A percentile compares a stretch with the other conserved stretches of the same genome.
These are phyloP conservation scores for Parmales sp. DNA, from an alignment of 108 stramenopile species.

Conservation along the genomic window DNA sequence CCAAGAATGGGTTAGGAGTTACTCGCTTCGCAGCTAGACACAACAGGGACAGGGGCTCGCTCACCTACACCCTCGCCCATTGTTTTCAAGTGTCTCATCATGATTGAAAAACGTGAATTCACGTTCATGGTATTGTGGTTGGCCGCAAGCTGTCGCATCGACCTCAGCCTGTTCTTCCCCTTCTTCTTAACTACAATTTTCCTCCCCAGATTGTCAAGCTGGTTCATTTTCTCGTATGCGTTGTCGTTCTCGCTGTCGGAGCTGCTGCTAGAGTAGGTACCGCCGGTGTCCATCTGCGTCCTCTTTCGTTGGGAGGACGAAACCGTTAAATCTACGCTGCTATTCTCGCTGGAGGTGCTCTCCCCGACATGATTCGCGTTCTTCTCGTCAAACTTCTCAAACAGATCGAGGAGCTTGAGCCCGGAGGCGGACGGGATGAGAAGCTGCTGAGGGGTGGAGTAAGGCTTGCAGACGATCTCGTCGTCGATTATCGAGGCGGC, in stretches of 20 bases:
- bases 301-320: slow-evolving; percentile 10
- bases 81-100: slow-evolving; percentile 10
- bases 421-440: slow-evolving; percentile 70
- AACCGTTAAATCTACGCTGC: too few species aligned
- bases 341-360: neutral
- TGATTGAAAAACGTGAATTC: slow-evolving; percentile 17
- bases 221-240: neutral
- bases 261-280: slow-evolving; percentile 12
- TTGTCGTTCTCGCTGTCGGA: slow-evolving; percentile 8
- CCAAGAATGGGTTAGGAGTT: too few species aligned
- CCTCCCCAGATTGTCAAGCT: neutral
- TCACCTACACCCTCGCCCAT: neutral
- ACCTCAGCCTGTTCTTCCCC: neutral
- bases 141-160: slow-evolving; percentile 12
- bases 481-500: slow-evolving; percentile 69
- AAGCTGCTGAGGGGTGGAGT: slow-evolving; percentile 68
- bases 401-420: slow-evolving; percentile 69
- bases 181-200: slow-evolving; percentile 15
- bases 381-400: slow-evolving; percentile 49
- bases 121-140: slow-evolving; percentile 16
- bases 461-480: slow-evolving; percentile 65
- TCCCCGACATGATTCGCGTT: slow-evolving; percentile 19
- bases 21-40: too few species aligned
- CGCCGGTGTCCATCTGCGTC: slow-evolving; percentile 20
- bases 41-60: neutral